Evolutionary conservation across 1,284 basidiomycete species (phyloP), one percentile per base, ranked within the genome.

Genomic region (Butyriboletus appendiculatus): DNA sequence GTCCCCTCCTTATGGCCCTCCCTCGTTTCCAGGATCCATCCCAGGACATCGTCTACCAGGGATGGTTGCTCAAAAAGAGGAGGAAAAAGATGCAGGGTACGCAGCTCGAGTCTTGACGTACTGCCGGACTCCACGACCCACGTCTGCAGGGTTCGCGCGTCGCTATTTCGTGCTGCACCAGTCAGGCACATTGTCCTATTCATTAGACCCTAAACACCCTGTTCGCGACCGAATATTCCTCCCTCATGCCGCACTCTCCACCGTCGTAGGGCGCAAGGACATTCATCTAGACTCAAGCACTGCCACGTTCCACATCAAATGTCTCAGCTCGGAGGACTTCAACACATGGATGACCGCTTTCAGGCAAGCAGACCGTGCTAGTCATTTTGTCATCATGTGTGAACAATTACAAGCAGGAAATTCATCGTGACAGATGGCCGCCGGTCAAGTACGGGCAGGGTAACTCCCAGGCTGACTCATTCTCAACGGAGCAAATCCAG

Each of bases 71-170:
- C 57, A 92, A 92, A 75, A 92, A 92, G 72, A 77, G 89, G 60
- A 76, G 88, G 61, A 91, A 89, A 77, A 90, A 83, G 73, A 85
- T 92, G 85, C 91, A 93, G 76, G 91, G 91, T 84, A 62, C 52
- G 70, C 45, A 39, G 24, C 38, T 38, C 46, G 11, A 32, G 26
- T 39, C 42, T 48, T 38, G 53, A 18, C 47, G 11, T 48, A 45
- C 47, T 42, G 47, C 30, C 10, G 12, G 53, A 26, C 40, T 51
- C 43, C 8, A 54, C 35, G 14, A 41, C 49, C 30, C 32, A 59
- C 51, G 16, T 55, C 42, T 32, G 41, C 67, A 92, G 90, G 90
- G n/a, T 92, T 90, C 70, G 90, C 90, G 14, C 85, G 88, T 43
- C 85, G 90, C 44, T 91, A 90, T 71, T 92, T 92, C 65, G 78